These are phyloP conservation scores for Beauveria brongniartii DNA, from an alignment of 2,329 filamentous ascomycete species.

Conservation along the genomic window DNA sequence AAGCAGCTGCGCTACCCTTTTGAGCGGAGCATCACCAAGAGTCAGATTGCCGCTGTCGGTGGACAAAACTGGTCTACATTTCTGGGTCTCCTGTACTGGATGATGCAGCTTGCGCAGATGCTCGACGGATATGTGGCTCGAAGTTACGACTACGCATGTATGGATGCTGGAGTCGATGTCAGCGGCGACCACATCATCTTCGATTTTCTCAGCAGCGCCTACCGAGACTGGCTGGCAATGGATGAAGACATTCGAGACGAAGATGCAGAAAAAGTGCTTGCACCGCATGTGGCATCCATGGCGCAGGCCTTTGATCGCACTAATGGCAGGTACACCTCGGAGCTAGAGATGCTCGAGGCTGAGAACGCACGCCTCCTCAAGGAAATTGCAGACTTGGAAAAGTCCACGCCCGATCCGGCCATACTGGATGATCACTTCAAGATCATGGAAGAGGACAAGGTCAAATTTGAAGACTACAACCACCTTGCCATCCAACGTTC, in stretches of 20 bases:
- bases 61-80: constrained; percentile 97
- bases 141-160: constrained; percentile 82
- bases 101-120: constrained; percentile 97
- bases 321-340: constrained; percentile 76
- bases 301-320: constrained; percentile 75
- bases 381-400: constrained; percentile 85
- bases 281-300: constrained; percentile 83
- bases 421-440: constrained; percentile 84
- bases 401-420: constrained; percentile 73
- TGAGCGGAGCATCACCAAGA: constrained; percentile 92
- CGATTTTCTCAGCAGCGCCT: constrained; percentile 80
- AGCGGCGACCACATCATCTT: constrained; percentile 89
- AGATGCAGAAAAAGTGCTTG: constrained; percentile 68
- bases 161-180: constrained; percentile 81
- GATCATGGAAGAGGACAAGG: constrained; percentile 87
- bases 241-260: constrained; percentile 83
- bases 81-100: constrained; percentile 90
- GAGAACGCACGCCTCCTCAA: constrained; percentile 74
- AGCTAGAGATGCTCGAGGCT: constrained; percentile 77
- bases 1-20: constrained; percentile 94
- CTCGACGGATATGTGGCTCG: constrained; percentile 73
- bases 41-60: constrained; percentile 87
- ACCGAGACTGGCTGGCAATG: constrained; percentile 88
- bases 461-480: constrained; percentile 95
- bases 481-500: constrained; percentile 73